A percentile compares a stretch with the other conserved stretches of the same genome.
Conservation (phyloP, 2,329 filamentous ascomycete genomes). For the Fusarium anthophilum region DNA sequence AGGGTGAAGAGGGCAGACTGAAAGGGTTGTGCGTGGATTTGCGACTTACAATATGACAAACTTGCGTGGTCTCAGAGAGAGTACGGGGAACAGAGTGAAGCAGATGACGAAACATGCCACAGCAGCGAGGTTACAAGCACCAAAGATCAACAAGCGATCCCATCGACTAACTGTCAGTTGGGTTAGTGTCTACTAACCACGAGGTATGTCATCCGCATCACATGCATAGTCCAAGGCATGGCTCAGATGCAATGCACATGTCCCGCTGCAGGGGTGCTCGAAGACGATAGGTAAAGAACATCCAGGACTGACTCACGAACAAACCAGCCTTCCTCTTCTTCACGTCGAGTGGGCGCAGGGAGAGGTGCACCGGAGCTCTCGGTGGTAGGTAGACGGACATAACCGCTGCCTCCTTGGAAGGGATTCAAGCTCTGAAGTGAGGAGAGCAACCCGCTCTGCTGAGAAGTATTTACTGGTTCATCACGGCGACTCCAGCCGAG, state of each 20-base stretch:
- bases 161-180: constrained; percentile 84
- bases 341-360: constrained; percentile 82
- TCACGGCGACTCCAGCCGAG: constrained; percentile 94
- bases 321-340: constrained; percentile 97
- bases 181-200: constrained; percentile 51
- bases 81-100: constrained; percentile 87
- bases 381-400: constrained; percentile 88
- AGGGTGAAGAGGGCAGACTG: constrained; percentile 3
- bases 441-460: constrained; percentile 78
- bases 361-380: constrained; percentile 85
- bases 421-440: constrained; percentile 88
- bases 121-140: constrained; percentile 88
- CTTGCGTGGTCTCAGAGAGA: constrained; percentile 85
- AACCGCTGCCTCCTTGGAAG: constrained; percentile 79
- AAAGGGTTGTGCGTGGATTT: constrained; percentile 8
- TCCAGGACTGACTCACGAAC: constrained; percentile 75
- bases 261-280: constrained; percentile 55
- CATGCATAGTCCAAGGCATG: constrained; percentile 51
- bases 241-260: constrained; percentile 56
- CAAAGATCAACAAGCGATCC: constrained; percentile 94
- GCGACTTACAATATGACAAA: constrained; percentile 94
- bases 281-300: constrained; percentile 36
- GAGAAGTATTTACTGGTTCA: constrained; percentile 75
- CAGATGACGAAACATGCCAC: constrained; percentile 92
- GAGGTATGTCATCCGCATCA: constrained; percentile 55